Evolutionary conservation across 768 basidiomycete genomes (phyloP), one percentile per base, ranked within the genome.

Genomic region (Crucibulum laeve): DNA sequence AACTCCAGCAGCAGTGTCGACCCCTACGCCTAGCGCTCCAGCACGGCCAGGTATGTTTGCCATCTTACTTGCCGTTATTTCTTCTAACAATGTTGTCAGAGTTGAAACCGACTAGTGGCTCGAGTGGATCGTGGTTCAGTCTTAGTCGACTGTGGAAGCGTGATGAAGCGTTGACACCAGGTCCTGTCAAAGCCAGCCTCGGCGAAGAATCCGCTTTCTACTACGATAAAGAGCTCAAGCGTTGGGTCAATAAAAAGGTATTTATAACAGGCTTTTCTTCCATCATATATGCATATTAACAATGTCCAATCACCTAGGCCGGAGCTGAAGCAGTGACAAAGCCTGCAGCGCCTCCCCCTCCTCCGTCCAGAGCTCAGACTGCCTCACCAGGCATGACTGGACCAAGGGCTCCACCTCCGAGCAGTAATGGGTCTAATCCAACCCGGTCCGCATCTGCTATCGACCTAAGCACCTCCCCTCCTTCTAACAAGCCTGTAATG

Each of bases 211-310:
- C 63, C 15, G 71, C 82, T 21, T 95, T 98, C 69, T 87, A 91
- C 56, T 99, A 89, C 59, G 96, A 99, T 58, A 84, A 87, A 54
- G 92, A 96, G n/a, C 75, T 85, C 47, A 93, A 94, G 61, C 80
- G 87, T 49, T 99, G 96, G 96, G 84, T 99, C 21, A 93, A 96
- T 61, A 94, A 87, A 65, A 92, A 87, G 69, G 92, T 91, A 47
- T 60, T 65, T 49, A 4, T 6, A 21, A 11, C 13, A 25, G 22
- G 17, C 7, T 21, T 6, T 18, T 5, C 35, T 19, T n/a, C 14
- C 18, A 15, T 28, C 13, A 35, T n/a, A 10, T 13, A 26, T 5
- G 35, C 25, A 25, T 17, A n/a, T 23, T 32, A 15, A 44, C 21
- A 14, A 13, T 37, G 22, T 23, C 5, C 43, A n/a, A 30, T 30